Percentiles rank a stretch among this genome's conserved stretches.
Evolutionary conservation across 2,329 filamentous ascomycete genomes (phyloP).

Genomic region (Penicillium crustosum): DNA sequence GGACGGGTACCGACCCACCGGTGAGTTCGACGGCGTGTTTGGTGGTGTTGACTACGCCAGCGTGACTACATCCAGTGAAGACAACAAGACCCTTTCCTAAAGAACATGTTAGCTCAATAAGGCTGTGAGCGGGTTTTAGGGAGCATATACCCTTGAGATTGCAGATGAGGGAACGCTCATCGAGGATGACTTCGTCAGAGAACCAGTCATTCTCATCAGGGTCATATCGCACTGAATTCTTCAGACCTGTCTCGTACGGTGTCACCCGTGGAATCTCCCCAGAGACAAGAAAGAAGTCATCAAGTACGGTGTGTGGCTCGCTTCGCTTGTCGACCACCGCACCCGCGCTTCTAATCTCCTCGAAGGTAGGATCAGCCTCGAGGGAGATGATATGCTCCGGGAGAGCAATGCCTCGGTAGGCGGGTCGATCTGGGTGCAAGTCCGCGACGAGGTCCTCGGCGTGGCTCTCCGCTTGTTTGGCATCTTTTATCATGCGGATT

Average conservation of each 20-base stretch:
- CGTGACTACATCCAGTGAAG: slow-evolving; percentile 58
- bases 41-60: slow-evolving; percentile 55
- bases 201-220: slow-evolving; percentile 45
- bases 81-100: slow-evolving; percentile 54
- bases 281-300: slow-evolving; percentile 54
- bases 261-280: slow-evolving; percentile 54
- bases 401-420: slow-evolving; percentile 50
- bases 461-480: slow-evolving; percentile 31
- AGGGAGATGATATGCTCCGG: slow-evolving; percentile 48
- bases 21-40: slow-evolving; percentile 48
- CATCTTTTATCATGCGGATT: slow-evolving; percentile 49
- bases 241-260: slow-evolving; percentile 51
- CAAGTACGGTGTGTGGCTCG: slow-evolving; percentile 49
- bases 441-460: slow-evolving; percentile 44
- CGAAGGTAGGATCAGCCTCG: slow-evolving; percentile 54
- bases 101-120: not conserved
- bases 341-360: slow-evolving; percentile 48
- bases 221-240: slow-evolving; percentile 47
- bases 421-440: slow-evolving; percentile 54
- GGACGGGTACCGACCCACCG: slow-evolving; percentile 41
- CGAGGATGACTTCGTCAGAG: slow-evolving; percentile 51
- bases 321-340: slow-evolving; percentile 41
- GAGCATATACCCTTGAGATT: slow-evolving; percentile 49
- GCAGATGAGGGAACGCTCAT: slow-evolving; percentile 57
- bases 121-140: not conserved